These are phyloP conservation scores for Colletotrichum sansevieriae DNA, from an alignment of 2,329 filamentous ascomycete genomes.

Conservation along the genomic window DNA sequence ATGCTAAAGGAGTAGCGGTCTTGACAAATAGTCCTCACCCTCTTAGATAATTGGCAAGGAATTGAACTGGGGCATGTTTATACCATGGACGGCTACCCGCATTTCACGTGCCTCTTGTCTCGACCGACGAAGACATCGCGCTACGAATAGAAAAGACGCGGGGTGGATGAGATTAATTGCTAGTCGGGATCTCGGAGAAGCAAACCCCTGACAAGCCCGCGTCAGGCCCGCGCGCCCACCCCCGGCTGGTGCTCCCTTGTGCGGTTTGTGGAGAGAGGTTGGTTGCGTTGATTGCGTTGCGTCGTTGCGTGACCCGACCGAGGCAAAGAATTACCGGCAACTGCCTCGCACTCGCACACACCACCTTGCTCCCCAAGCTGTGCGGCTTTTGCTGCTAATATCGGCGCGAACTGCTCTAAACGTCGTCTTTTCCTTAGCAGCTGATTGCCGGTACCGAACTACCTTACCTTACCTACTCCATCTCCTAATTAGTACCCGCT, in stretches of 20 bases:
- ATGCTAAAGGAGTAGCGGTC: not conserved
- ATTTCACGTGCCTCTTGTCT: slow-evolving; percentile 38
- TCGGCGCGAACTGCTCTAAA: slow-evolving; percentile 24
- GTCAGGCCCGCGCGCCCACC: slow-evolving; percentile 33
- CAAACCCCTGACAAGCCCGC: slow-evolving; percentile 39
- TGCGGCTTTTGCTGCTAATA: slow-evolving; percentile 13
- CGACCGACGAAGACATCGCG: slow-evolving; percentile 21
- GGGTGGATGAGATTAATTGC: slow-evolving; percentile 29
- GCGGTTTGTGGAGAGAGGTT: slow-evolving; percentile 27
- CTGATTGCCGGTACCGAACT: slow-evolving; percentile 36
- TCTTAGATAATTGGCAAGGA: not conserved
- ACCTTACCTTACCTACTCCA: not conserved
- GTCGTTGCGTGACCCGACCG: slow-evolving; percentile 37
- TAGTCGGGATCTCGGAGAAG: slow-evolving; percentile 40
- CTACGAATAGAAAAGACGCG: slow-evolving; percentile 30
- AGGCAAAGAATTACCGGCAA: slow-evolving; percentile 39
- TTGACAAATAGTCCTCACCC: too few relatives aligned
- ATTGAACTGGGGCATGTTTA: not conserved
- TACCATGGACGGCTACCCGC: slow-evolving; percentile 20
- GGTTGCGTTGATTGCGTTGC: slow-evolving; percentile 26
- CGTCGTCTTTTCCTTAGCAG: slow-evolving; percentile 7
- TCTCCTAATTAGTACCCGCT: slow-evolving; percentile 24
- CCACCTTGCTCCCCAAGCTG: not conserved
- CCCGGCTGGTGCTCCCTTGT: slow-evolving; percentile 5
- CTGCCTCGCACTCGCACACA: slow-evolving; percentile 31